These are phyloP conservation scores for Beauveria australis DNA, from an alignment of 2,329 filamentous ascomycete species.

Conservation along the genomic window DNA sequence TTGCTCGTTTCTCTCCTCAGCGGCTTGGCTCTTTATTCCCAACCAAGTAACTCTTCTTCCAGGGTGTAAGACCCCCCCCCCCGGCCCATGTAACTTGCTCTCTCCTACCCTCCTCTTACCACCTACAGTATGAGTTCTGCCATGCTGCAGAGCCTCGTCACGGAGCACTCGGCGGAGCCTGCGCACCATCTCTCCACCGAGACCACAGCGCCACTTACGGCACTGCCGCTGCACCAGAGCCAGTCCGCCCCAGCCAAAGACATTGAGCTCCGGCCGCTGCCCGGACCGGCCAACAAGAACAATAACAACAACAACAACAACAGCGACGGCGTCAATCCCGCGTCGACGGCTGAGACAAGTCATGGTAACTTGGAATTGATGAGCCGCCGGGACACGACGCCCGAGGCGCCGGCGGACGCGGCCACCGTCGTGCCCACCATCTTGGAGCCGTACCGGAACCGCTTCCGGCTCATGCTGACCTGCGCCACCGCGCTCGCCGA, in stretches of 20 bases:
- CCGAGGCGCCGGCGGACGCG: constrained; percentile 26
- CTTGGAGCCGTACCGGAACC: constrained; percentile 58
- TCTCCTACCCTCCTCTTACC: background rate
- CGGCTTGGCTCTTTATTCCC: too few species aligned
- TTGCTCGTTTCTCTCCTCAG: too few species aligned
- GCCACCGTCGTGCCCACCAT: constrained; percentile 47
- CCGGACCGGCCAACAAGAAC: background rate
- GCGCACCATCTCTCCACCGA: background rate
- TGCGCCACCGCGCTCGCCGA: constrained; percentile 60
- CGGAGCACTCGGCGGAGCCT: constrained; percentile 17
- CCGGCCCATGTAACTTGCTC: background rate
- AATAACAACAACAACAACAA: too few species aligned
- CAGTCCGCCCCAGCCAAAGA: background rate
- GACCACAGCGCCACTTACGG: too few species aligned
- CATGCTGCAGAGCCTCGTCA: constrained; percentile 4
- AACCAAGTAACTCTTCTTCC: background rate
- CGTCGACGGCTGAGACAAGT: too few species aligned
- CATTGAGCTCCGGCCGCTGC: background rate
- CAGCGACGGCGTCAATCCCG: too few species aligned
- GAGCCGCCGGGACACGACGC: constrained; percentile 41
- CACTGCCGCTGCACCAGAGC: background rate
- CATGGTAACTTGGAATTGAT: constrained; percentile 42
- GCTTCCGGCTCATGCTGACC: constrained; percentile 55
- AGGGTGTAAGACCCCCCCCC: too few species aligned
- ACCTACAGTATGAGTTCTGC: background rate